Conservation (phyloP, 768 basidiomycete species). For the Termitomyces sp. region DNA sequence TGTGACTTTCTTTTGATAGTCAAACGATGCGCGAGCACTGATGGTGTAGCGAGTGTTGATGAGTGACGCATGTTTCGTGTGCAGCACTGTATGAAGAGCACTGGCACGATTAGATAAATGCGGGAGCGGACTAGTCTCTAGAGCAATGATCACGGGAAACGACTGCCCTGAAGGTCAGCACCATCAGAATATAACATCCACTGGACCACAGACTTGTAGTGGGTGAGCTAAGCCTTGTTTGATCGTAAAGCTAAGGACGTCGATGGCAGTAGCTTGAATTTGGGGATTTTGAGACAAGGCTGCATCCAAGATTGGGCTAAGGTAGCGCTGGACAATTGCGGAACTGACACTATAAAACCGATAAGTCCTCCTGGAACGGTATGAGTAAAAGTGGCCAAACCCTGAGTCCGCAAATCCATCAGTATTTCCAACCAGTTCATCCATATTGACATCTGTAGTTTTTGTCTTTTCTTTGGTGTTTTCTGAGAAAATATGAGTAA, state of each 20-base stretch:
- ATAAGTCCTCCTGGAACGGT: neutral
- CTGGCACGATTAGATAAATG: conserved; percentile 70
- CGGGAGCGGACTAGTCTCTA: conserved; percentile 77
- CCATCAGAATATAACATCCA: neutral
- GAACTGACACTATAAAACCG: conserved; percentile 73
- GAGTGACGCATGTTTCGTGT: conserved; percentile 86
- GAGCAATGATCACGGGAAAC: conserved; percentile 85
- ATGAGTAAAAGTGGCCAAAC: conserved; percentile 38
- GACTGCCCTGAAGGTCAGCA: conserved; percentile 45
- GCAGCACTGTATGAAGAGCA: conserved; percentile 75
- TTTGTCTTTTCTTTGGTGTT: conserved; percentile 41
- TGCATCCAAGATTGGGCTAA: conserved; percentile 76
- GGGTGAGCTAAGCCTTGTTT: conserved; percentile 96
- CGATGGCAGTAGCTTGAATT: conserved; percentile 82
- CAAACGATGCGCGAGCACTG: conserved; percentile 78
- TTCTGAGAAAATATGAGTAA: conserved; percentile 24
- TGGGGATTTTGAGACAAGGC: conserved; percentile 66
- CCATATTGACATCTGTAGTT: conserved; percentile 71
- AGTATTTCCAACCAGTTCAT: conserved; percentile 91
- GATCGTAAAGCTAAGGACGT: conserved; percentile 89
- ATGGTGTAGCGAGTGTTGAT: conserved; percentile 82
- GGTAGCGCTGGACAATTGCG: conserved; percentile 90
- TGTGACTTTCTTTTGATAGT: conserved; percentile 68
- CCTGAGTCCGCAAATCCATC: conserved; percentile 97
- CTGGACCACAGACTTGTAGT: conserved; percentile 55